Base-by-base conservation (phyloP, 176 grass and related monocot species). In the Urochloa ruziziensis region DNA sequence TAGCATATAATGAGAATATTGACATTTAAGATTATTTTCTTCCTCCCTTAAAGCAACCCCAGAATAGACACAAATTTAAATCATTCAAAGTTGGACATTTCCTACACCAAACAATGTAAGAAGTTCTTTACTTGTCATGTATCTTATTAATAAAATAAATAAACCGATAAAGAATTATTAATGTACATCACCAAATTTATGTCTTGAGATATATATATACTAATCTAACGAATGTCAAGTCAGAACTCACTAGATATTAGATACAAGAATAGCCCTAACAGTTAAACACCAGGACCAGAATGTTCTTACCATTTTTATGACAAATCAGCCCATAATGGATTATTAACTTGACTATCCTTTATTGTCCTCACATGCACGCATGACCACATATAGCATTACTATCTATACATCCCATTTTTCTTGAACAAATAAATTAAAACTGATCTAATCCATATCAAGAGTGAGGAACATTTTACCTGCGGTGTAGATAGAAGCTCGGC, bases 401-500 rank as follows among this genome's bases (percentile, higher is more conserved):
- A 18, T n/a, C 10, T 64, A 36, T 70, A 52, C 81, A 57, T 30
- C 8, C 29, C 1, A n/a, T 27, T 40, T 78, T 25, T 66, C 13
- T 73, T 8, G 14, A 58, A 70, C 15, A 74, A 13, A 53, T 56
- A 35, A 83, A 1, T 66, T 32, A 34, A 80, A 47, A 65, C 10
- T 40, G 19, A 80, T 21, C 62, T 7, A n/a, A 87, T 29, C 3
- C 3, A 19, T 35, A 49, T 75, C 7, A 37, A 13, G 4, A 61
- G 57, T 32, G 37, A 27, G 30, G 23, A 63, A 1, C 18, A 79
- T 27, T 48, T 85, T 91, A 99, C 93, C 93, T 99, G 93, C 59
- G 89, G 89, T 34, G 93, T 96, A 67, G 93, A 96, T 19, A 99
- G 82, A 80, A 95, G 91, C 78, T 99, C 91, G 3, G 93, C 96